Evolutionary conservation across 257 asterid species (phyloP), one percentile per base, ranked within the genome.

Genomic region (Forsythia suspensa): DNA sequence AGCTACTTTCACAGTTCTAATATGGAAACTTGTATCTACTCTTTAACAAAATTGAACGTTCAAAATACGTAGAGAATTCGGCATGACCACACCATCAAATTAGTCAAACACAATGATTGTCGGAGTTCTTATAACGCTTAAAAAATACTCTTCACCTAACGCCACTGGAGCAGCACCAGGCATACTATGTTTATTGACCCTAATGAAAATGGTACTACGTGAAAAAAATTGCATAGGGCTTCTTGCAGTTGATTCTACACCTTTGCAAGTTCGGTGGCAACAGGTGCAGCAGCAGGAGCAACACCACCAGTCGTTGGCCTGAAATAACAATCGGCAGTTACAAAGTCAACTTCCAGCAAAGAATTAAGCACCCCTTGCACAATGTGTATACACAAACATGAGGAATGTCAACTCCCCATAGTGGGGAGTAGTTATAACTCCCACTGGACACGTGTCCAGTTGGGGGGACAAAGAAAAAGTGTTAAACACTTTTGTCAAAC

Each of bases 261-360:
- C 88, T 84, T 83, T 11, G 83, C 92, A 77, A 82, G 80, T 74
- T 83, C 88, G 2, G 87, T 3, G 40, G 81, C 70, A 59, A 78
- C 84, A 6, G 88, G 86, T 59, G 84, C 84, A 75, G 89, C 55
- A 42, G 78, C 55, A 68, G 86, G 92, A 69, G 94, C 72, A 82
- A 72, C 91, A 42, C 97, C 97, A 70, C 97, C 97, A 41, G 97
- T 92, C 15, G 96, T 92, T 29, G 97, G 97, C 91, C 97, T 92
- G 87, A 52, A 80, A 82, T 72, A 15, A 36, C 13, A 69, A 63
- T 37, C 67, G 43, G 3, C 61, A 72, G 75, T 79, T 59, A 81
- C 65, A 73, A 76, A 38, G 74, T 83, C 70, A 76, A 74, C 61
- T 21, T 77, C 13, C 70, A 34, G 21, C 61, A 41, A 57, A 16